A percentile compares a stretch with the other conserved stretches of the same genome.
phyloP scores from a whole-genome alignment of 75 land plant genomes.

The Chamaecyparis obtusa region DNA sequence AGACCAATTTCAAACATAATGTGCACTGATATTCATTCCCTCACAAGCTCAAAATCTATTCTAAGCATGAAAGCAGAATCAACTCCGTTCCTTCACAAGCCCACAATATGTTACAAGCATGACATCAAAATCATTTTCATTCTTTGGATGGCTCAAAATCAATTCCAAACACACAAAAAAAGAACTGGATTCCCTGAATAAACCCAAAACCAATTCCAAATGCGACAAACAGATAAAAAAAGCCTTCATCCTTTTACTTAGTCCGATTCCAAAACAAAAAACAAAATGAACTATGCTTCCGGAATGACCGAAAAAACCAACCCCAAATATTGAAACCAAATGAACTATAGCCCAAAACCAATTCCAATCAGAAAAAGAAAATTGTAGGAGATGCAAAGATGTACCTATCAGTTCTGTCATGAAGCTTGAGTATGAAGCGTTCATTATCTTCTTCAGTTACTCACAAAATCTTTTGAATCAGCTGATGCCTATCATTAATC shows the following conservation, averaged over 20 bases:
- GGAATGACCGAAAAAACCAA: too few relatives aligned
- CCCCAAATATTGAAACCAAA: background rate
- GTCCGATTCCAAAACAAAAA: background rate
- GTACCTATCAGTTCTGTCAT: too few relatives aligned
- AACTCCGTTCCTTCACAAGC: background rate
- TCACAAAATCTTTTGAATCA: slow-evolving; percentile 55
- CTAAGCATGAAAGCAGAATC: background rate
- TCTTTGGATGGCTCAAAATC: background rate
- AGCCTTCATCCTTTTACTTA: background rate
- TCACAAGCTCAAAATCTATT: background rate
- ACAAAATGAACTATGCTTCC: background rate
- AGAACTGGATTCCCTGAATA: background rate
- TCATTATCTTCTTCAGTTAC: slow-evolving; percentile 83
- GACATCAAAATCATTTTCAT: background rate
- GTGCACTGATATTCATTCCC: background rate
- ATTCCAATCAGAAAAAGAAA: background rate
- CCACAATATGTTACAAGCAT: background rate
- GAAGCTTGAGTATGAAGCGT: slow-evolving; percentile 44
- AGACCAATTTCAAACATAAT: too few relatives aligned
- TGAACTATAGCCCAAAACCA: background rate
- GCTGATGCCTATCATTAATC: slow-evolving; percentile 37
- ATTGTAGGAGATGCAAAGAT: too few relatives aligned
- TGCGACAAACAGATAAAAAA: too few relatives aligned
- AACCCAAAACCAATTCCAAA: too few relatives aligned
- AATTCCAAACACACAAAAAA: background rate